A percentile compares a stretch with the other conserved stretches of the same genome.
phyloP scores from a whole-genome alignment of 2,329 filamentous ascomycete genomes.

The Beauveria australis region DNA sequence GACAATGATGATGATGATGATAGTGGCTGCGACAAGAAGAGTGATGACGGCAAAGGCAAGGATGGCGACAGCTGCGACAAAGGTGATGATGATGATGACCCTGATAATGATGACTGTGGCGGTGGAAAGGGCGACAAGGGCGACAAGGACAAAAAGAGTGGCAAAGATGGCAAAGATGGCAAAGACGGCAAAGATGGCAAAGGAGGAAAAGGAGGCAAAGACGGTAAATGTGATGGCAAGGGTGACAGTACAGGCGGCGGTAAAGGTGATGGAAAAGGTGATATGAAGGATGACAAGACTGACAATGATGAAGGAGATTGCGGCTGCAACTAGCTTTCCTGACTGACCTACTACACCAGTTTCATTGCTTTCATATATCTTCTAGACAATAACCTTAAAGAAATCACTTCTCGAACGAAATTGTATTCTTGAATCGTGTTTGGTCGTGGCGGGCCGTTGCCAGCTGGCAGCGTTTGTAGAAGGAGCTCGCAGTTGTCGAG shows the following conservation, averaged over 20 bases:
- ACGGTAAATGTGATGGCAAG: not conserved
- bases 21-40: not conserved
- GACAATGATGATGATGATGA: not conserved
- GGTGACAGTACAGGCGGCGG: not conserved
- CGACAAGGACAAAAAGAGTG: not conserved
- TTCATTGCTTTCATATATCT: not conserved
- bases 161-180: not conserved
- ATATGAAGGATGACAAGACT: not conserved
- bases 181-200: not conserved
- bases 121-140: not conserved
- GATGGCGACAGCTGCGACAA: not conserved
- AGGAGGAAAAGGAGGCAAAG: not conserved
- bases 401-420: not conserved
- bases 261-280: not conserved
- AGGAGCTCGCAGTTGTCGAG: not conserved
- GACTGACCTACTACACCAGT: not conserved
- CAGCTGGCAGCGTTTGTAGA: constrained; percentile 3
- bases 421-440: not conserved
- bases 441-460: not conserved
- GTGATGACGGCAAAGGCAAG: not conserved
- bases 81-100: not conserved
- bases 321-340: constrained; percentile 4
- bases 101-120: not conserved
- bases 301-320: constrained; percentile 8
- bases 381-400: not conserved